A percentile compares a stretch with the other conserved stretches of the same genome.
phyloP scores from a whole-genome alignment of 176 grass and related monocot species.

The Raddia guianensis region DNA sequence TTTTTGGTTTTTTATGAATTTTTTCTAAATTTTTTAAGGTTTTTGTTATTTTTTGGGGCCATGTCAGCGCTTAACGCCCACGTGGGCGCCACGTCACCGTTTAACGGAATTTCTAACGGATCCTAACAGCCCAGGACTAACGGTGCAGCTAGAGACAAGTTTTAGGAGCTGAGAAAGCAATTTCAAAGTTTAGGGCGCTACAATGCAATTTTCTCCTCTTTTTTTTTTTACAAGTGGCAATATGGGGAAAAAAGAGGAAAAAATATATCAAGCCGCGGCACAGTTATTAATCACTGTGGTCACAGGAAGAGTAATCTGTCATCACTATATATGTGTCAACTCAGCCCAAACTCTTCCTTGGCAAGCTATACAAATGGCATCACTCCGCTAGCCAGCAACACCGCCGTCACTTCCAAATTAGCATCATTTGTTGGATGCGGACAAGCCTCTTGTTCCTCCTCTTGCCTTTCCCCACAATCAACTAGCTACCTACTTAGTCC shows the following conservation, averaged over 20 bases:
- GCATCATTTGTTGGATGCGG: conserved; percentile 19
- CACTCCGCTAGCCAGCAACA: conserved; percentile 19
- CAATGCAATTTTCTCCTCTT: too few relatives aligned
- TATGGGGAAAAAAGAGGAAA: background rate
- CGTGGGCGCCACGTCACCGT: too few relatives aligned
- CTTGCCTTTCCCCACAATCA: background rate
- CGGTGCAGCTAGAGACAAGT: too few relatives aligned
- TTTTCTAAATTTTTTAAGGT: too few relatives aligned
- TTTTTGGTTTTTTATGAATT: too few relatives aligned
- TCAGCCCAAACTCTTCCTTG: conserved; percentile 41
- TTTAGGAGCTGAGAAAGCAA: too few relatives aligned
- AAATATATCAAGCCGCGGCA: background rate
- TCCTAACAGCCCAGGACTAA: too few relatives aligned
- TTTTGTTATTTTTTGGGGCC: too few relatives aligned
- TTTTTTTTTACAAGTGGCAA: too few relatives aligned
- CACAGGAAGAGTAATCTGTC: conserved; percentile 1
- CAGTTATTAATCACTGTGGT: background rate
- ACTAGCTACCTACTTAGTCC: background rate
- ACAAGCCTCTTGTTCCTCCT: conserved; percentile 24
- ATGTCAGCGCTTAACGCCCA: too few relatives aligned
- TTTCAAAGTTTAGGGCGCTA: too few relatives aligned
- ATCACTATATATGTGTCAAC: background rate
- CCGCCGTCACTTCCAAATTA: background rate
- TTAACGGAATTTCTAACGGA: too few relatives aligned
- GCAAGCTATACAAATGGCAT: conserved; percentile 42